Evolutionary conservation across 371 early-diverging fungal genomes (phyloP), one percentile per base, ranked within the genome.

Genomic region (Mucor sp.): DNA sequence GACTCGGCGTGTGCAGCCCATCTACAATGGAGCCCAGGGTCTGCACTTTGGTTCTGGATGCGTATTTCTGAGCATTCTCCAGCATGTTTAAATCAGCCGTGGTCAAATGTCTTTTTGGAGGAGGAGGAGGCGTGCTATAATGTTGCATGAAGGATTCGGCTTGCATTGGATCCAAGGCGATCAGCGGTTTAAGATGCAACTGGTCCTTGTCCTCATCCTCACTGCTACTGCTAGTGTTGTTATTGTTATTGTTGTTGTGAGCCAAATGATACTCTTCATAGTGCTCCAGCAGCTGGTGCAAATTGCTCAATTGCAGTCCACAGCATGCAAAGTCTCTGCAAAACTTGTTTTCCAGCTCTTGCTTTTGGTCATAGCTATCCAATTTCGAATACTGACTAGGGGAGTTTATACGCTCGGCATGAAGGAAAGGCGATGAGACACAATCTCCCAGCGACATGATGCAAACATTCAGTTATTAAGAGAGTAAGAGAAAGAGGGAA

Each of bases 281-380:
- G 77, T 97, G 97, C 71, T 94, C 92, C 57, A 96, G 80, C 59
- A 97, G 87, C 60, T 93, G 94, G 80, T 96, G 96, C 65, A 97
- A 81, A 77, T 93, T 90, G 33, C 79, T 82, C 50, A 96, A 84
- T 35, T 82, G 74, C 62, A 89, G 75, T 6, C 94, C 96, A 71
- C 97, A 97, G 82, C 97, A 97, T 60, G 79, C 73, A 74, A 95
- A 97, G 83, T 97, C 92, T 68, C 89, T 87, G 84, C 95, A 96
- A 80, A 93, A 96, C 60, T 87, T 81, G 63, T 87, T 87, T 74
- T 97, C 97, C 17, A 97, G 84, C 47, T 90, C 89, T 59, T 89
- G 89, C 63, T 89, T 69, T 50, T 69, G 74, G 67, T 64, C 62
- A 21, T 39, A 74, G 27, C 67, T 75, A 39, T 68, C 68, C 19